Percentiles rank a stretch among this genome's conserved stretches.
Evolutionary conservation across 352 stramenopile genomes (phyloP).

Genomic region (Phytopythium delawarense): DNA sequence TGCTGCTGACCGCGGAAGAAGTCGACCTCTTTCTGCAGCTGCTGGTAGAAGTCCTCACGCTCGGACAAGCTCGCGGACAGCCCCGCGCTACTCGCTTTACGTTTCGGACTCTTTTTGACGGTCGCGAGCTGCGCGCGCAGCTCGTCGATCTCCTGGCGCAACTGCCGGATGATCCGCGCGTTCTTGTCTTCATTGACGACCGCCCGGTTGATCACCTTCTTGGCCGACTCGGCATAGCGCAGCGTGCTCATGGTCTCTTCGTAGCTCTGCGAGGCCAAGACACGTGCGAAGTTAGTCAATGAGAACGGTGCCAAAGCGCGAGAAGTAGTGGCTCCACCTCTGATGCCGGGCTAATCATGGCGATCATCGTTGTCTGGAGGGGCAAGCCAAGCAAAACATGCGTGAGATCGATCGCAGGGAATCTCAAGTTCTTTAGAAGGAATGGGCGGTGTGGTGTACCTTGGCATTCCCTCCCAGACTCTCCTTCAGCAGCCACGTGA

Average conservation of each 20-base stretch:
- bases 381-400: background rate
- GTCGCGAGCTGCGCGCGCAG: slow-evolving; percentile 37
- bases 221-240: slow-evolving; percentile 79
- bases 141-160: slow-evolving; percentile 69
- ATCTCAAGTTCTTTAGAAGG: no score
- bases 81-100: slow-evolving; percentile 22
- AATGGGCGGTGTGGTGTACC: background rate
- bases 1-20: slow-evolving; percentile 25
- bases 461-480: slow-evolving; percentile 78
- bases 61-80: slow-evolving; percentile 36
- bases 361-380: slow-evolving; percentile 80
- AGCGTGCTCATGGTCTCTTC: slow-evolving; percentile 85
- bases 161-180: slow-evolving; percentile 65
- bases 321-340: slow-evolving; percentile 28
- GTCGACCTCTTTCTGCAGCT: slow-evolving; percentile 47
- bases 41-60: slow-evolving; percentile 40
- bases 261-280: slow-evolving; percentile 42
- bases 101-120: slow-evolving; percentile 24
- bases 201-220: slow-evolving; percentile 78
- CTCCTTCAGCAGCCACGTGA: slow-evolving; percentile 87
- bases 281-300: background rate
- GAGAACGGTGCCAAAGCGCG: background rate
- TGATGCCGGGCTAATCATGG: slow-evolving; percentile 74
- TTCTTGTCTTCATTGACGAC: slow-evolving; percentile 86
- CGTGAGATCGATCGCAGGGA: no score